Base-by-base conservation (phyloP, 164 flowering plant genomes). In the Litsea cubeba region DNA sequence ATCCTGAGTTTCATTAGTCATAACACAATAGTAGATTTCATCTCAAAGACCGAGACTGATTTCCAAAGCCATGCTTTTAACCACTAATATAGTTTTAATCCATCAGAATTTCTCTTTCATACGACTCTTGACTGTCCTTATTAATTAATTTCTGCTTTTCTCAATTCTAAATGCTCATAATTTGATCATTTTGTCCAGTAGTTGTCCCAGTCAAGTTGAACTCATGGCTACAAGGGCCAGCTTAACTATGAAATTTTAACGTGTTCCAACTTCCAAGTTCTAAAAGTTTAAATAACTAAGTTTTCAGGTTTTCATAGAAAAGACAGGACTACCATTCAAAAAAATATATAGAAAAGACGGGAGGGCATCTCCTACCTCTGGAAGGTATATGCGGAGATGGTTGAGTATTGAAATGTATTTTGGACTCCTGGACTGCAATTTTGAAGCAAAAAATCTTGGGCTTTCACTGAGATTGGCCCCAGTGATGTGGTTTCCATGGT, bases 351-450 rank as follows among this genome's bases (percentile, higher is more conserved):
- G 32, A 30, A 30, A 12, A 46, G 25, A 30, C 35, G 4, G 2
- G 22, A 50, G 0, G 3, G 25, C n/a, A 51, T 51, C 5, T 51
- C 32, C 68, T 88, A 96, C 99, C 99, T 96, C 98, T 20, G 99
- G 99, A 58, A 96, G 78, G 76, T 94, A 94, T 82, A 96, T 96
- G 63, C 99, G 90, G 58, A 95, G 88, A 82, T 95, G 99, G 81
- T 95, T 95, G 76, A 95, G 98, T 74, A 95, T 77, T 23, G 98
- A 92, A 76, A 94, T 92, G 84, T 96, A 96, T 76, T 96, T 96
- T n/a, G 99, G 95, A 82, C 99, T 96, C 83, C 97, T 86, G 32
- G 95, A 86, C 81, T 91, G 97, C 86, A 96, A 83, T 79, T 85
- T 94, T 23, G 99, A 90, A 75, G 97, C 95, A 86, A 91, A 89